These are phyloP conservation scores for Naganishia vaughanmartiniae DNA, from an alignment of 768 basidiomycete species.

Conservation along the genomic window DNA sequence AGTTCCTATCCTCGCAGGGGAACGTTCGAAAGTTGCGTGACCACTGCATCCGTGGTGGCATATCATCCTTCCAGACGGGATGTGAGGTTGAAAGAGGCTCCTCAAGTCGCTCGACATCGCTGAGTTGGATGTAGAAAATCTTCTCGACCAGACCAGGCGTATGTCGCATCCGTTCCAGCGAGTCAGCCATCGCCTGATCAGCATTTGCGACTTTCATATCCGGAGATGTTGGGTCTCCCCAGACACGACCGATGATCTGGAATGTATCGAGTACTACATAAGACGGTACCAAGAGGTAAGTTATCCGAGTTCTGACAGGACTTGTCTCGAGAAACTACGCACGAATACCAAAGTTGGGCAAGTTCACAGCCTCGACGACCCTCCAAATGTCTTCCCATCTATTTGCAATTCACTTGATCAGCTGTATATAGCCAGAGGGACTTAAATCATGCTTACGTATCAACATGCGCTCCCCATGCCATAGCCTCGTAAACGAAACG, in stretches of 20 bases:
- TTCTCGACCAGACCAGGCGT: constrained; percentile 40
- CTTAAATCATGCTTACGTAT: constrained; percentile 31
- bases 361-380: constrained; percentile 50
- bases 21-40: constrained; percentile 54
- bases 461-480: constrained; percentile 51
- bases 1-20: constrained; percentile 52
- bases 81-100: constrained; percentile 35
- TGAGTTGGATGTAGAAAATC: constrained; percentile 55
- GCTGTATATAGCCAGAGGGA: background rate
- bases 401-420: background rate
- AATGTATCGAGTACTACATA: constrained; percentile 6
- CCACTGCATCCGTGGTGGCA: constrained; percentile 53
- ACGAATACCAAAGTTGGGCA: constrained; percentile 54
- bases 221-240: constrained; percentile 17
- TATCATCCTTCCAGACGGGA: constrained; percentile 34
- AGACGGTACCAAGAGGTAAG: background rate
- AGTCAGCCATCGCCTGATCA: constrained; percentile 15
- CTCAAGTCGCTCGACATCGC: constrained; percentile 46
- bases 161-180: constrained; percentile 14
- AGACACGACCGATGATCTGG: constrained; percentile 15
- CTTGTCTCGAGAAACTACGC: constrained; percentile 54
- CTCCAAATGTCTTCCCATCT: constrained; percentile 54
- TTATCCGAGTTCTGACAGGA: constrained; percentile 23
- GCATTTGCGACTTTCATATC: constrained; percentile 15
- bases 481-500: constrained; percentile 46